Base-by-base conservation (phyloP, 345 rosid genomes). In the Ceriops zippeliana region DNA sequence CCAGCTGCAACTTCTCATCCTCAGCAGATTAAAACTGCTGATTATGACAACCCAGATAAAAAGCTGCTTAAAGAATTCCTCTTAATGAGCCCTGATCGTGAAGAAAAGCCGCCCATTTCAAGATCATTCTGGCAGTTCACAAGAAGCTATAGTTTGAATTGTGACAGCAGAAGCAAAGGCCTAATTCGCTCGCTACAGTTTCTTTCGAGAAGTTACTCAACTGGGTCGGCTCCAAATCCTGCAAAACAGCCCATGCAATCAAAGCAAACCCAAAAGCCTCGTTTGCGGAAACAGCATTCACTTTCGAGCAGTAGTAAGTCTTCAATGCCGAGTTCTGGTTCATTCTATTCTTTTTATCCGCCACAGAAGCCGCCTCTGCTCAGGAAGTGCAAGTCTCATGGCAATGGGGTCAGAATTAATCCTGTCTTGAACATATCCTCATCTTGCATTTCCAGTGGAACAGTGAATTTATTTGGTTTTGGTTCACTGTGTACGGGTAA, bases 131-230 rank as follows among this genome's bases (percentile, higher is more conserved):
- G 90, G 90, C 88, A 89, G 69, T 85, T 93, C 84, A 89, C 85
- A 74, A 85, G 96, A 81, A 90, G 97, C 84, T 84, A 78, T 66
- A 93, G 98, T 70, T 84, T 89, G 30, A 89, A 90, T 73, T 85
- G 87, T 58, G 96, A 89, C 7, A 78, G 83, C 34, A 63, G 84
- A 79, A 74, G 86, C 72, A 85, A 77, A 67, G 75, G 89, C 27
- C 74, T 90, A 30, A 86, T 93, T 66, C 82, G 87, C 17, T 85
- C 96, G 2, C 66, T 90, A 15, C 86, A 84, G 52, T 89, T 93
- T 71, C 89, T 90, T 31, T 78, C 97, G 20, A 74, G 98, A 52
- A 93, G 97, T 76, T 82, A 90, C 71, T 93, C 98, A 35, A 93
- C 98, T n/a, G 95, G 96, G 57, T 90, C 95, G 7, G 82, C 84